A percentile compares a stretch with the other conserved stretches of the same genome.
Conservation (phyloP, 2,329 filamentous ascomycete genomes). For the Shiraia bambusicola region DNA sequence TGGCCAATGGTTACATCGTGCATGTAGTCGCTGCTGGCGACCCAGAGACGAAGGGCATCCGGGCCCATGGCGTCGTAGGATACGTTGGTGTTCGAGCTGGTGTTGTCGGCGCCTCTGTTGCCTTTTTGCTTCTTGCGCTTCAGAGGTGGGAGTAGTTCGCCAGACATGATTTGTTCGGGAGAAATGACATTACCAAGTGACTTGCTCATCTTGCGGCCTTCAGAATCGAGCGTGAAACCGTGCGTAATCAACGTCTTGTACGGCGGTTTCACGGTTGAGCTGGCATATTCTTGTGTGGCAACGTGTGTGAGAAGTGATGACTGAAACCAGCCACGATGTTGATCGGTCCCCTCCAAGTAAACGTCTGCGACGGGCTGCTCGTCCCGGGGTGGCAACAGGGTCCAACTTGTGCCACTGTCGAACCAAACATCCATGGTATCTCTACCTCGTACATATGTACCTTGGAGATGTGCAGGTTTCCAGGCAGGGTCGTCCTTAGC, state of each 20-base stretch:
- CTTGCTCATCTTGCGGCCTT: slow-evolving; percentile 99
- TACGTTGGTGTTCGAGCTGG: slow-evolving; percentile 34
- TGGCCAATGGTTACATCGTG: slow-evolving; percentile 81
- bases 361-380: slow-evolving; percentile 67
- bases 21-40: slow-evolving; percentile 87
- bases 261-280: slow-evolving; percentile 56
- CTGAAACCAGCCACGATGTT: slow-evolving; percentile 98
- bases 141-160: slow-evolving; percentile 70
- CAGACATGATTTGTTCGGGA: slow-evolving; percentile 81
- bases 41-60: slow-evolving; percentile 88
- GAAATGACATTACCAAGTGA: slow-evolving; percentile 86
- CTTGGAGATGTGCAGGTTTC: slow-evolving; percentile 66
- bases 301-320: slow-evolving; percentile 88
- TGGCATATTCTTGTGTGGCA: slow-evolving; percentile 55
- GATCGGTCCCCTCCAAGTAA: slow-evolving; percentile 91
- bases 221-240: slow-evolving; percentile 85
- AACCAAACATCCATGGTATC: slow-evolving; percentile 99
- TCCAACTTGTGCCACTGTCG: slow-evolving; percentile 95
- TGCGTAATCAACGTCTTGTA: slow-evolving; percentile 93
- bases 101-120: too few species aligned
- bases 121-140: slow-evolving; percentile 63
- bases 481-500: slow-evolving; percentile 71
- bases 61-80: slow-evolving; percentile 73
- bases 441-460: slow-evolving; percentile 69
- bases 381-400: slow-evolving; percentile 39